These are phyloP conservation scores for Phtheirospermum japonicum DNA, from an alignment of 257 asterid species.

Conservation along the genomic window DNA sequence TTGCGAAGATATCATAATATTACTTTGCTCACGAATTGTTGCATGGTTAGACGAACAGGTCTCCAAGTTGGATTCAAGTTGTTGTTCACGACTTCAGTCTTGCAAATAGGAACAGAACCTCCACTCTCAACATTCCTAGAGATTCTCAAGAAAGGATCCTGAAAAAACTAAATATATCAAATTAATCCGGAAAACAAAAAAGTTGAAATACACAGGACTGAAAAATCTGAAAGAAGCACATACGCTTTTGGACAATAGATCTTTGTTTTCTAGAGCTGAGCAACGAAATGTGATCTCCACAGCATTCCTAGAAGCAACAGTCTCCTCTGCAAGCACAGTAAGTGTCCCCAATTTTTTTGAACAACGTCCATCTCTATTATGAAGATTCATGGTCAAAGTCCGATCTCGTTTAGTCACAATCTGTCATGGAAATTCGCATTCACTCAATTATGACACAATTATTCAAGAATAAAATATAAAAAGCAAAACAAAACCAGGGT, in stretches of 20 bases:
- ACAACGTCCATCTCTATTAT: constrained; percentile 38
- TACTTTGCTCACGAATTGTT: constrained; percentile 77
- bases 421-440: constrained; percentile 39
- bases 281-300: constrained; percentile 60
- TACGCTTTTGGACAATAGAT: no score
- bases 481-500: no score
- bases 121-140: constrained; percentile 63
- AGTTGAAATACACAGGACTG: no score
- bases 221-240: no score
- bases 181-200: no score
- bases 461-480: constrained; percentile 31
- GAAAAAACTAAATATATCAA: no score
- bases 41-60: constrained; percentile 52
- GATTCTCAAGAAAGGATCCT: no score
- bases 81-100: constrained; percentile 75
- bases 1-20: constrained; percentile 11
- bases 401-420: no score
- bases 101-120: constrained; percentile 59
- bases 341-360: constrained; percentile 49
- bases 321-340: constrained; percentile 70
- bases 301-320: constrained; percentile 55
- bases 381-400: constrained; percentile 59
- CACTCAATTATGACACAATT: constrained; percentile 65
- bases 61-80: constrained; percentile 74
- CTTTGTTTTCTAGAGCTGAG: constrained; percentile 43